Evolutionary conservation across 306 rosid species (phyloP).

Genomic region (Neltuma alba): DNA sequence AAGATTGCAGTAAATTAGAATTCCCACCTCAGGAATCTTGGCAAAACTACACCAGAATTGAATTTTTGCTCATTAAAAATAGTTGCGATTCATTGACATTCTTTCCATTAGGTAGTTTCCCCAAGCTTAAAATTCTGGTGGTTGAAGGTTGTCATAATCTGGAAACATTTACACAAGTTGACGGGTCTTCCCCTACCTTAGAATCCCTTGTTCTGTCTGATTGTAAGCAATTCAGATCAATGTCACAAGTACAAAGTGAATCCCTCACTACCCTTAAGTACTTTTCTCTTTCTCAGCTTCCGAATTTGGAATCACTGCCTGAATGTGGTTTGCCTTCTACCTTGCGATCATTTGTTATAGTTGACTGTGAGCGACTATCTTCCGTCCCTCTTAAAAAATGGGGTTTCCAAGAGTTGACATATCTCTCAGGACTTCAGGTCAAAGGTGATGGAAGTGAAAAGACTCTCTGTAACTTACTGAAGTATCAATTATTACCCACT

Average conservation of each 20-base stretch:
- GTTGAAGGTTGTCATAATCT: not conserved
- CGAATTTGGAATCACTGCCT: not conserved
- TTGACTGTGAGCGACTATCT: not conserved
- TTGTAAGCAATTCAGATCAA: not conserved
- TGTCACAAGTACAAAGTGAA: not conserved
- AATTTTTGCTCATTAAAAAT: not conserved
- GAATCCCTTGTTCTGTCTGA: rapidly evolving
- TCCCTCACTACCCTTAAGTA: not conserved
- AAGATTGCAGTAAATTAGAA: not conserved
- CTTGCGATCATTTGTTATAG: not conserved
- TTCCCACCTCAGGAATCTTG: not conserved
- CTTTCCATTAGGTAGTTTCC: not conserved
- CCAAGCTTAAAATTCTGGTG: not conserved
- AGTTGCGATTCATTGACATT: not conserved
- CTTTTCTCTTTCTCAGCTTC: not conserved
- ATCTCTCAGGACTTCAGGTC: not conserved
- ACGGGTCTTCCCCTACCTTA: not conserved
- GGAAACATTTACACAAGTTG: not conserved
- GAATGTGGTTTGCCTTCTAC: not conserved
- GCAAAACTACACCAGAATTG: not conserved
- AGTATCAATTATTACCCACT: not conserved
- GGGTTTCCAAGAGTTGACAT: not conserved
- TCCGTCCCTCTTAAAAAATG: not conserved
- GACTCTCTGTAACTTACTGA: too few species aligned
- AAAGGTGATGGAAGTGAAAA: not conserved